phyloP scores from a whole-genome alignment of 73 alveolate genomes.

The Tetrahymena thermophila region DNA sequence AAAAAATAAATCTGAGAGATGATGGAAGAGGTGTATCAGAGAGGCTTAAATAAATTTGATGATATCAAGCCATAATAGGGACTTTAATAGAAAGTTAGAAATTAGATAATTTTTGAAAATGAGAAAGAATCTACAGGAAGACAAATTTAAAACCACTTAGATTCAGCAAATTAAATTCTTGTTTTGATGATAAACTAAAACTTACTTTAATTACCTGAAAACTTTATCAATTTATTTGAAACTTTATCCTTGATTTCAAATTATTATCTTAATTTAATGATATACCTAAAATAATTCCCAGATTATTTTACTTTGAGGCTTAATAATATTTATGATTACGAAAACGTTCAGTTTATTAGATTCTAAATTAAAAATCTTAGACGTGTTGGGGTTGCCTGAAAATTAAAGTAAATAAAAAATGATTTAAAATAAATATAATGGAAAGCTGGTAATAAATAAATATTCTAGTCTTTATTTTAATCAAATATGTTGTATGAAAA shows the following conservation, averaged over 20 bases:
- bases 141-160: neutral
- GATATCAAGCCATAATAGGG: neutral
- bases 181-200: neutral
- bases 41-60: slow-evolving; percentile 60
- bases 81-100: neutral
- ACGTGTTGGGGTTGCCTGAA: neutral
- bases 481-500: neutral
- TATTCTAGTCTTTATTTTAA: neutral
- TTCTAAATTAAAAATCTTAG: neutral
- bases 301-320: neutral
- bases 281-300: neutral
- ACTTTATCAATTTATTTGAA: neutral
- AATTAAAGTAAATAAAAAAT: neutral
- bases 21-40: slow-evolving; percentile 80
- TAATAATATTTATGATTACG: neutral
- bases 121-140: neutral
- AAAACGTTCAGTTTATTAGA: neutral
- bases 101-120: neutral
- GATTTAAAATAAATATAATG: neutral
- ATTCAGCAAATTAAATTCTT: neutral
- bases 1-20: slow-evolving; percentile 20
- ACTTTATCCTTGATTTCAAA: neutral
- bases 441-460: neutral
- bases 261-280: neutral
- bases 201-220: neutral